These are phyloP conservation scores for Galerina marginata DNA, from an alignment of 768 basidiomycete species.

Conservation along the genomic window DNA sequence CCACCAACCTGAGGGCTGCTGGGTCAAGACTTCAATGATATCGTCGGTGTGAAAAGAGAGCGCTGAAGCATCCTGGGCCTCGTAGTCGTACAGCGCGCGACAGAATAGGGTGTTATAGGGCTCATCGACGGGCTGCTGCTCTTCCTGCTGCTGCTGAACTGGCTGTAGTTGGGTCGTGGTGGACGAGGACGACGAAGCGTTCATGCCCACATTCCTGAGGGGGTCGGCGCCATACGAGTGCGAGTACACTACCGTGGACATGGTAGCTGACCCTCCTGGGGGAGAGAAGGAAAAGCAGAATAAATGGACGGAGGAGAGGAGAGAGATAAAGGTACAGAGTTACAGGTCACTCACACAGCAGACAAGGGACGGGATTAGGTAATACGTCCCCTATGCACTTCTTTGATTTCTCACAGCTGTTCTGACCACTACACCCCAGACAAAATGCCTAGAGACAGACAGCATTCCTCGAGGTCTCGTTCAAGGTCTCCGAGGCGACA, in stretches of 20 bases:
- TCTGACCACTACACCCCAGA: not conserved
- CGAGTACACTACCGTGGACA: constrained; percentile 37
- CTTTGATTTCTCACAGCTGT: constrained; percentile 1
- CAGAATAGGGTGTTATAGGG: constrained; percentile 83
- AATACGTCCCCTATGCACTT: constrained; percentile 8
- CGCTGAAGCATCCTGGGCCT: constrained; percentile 85
- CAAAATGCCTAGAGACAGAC: constrained; percentile 26
- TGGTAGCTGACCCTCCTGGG: constrained; percentile 32
- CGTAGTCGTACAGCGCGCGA: constrained; percentile 90
- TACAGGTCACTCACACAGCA: constrained; percentile 9
- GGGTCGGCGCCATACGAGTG: constrained; percentile 31
- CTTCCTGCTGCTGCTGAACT: constrained; percentile 25
- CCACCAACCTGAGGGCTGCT: constrained; percentile 97
- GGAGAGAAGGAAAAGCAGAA: constrained; percentile 10
- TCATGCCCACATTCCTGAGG: constrained; percentile 13
- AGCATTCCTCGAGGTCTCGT: constrained; percentile 23
- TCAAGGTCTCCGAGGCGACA: constrained; percentile 28
- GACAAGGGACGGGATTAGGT: constrained; percentile 22
- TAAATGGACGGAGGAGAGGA: constrained; percentile 20
- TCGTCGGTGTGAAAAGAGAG: constrained; percentile 88
- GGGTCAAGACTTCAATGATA: constrained; percentile 91
- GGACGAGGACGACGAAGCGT: constrained; percentile 21
- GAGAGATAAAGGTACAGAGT: constrained; percentile 13
- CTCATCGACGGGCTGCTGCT: constrained; percentile 50
- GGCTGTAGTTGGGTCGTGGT: constrained; percentile 16